These are phyloP conservation scores for Wickerhamiella dianesei DNA, from an alignment of 805 yeast genomes.

Conservation along the genomic window DNA sequence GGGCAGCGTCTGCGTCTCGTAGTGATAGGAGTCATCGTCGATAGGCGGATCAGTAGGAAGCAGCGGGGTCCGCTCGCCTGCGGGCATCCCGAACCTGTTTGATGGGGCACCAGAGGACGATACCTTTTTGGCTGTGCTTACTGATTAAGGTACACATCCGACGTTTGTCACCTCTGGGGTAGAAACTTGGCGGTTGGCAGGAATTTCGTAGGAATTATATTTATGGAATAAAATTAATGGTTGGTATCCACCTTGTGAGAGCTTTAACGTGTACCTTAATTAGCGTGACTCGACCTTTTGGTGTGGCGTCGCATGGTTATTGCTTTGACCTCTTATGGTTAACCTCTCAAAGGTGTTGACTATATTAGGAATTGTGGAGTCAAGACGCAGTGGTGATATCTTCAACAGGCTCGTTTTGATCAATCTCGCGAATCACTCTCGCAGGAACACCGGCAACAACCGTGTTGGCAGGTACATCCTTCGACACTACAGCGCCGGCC, in stretches of 20 bases:
- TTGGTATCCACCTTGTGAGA: no score
- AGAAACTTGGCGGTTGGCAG: no score
- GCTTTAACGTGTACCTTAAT: no score
- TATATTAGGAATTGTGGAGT: not conserved
- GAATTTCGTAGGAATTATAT: no score
- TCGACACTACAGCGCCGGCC: conserved; percentile 54
- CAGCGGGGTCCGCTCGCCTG: conserved; percentile 14
- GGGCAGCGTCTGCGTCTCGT: conserved; percentile 18
- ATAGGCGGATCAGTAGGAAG: conserved; percentile 20
- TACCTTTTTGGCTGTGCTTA: not conserved
- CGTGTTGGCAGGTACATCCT: conserved; percentile 39
- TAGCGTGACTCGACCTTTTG: no score
- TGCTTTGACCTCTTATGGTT: no score
- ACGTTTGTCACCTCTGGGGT: not conserved
- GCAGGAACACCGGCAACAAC: conserved; percentile 59
- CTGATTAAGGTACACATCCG: not conserved
- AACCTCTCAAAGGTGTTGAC: no score
- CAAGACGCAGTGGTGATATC: not conserved
- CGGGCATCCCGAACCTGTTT: conserved; percentile 1
- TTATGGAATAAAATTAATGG: no score
- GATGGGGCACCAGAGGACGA: not conserved
- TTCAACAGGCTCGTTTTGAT: not conserved
- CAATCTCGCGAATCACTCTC: conserved; percentile 23
- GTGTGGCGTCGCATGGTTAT: no score
- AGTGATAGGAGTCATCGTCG: conserved; percentile 20